These are phyloP conservation scores for Paecilomyces sp. DNA, from an alignment of 2,329 filamentous ascomycete genomes.

Conservation along the genomic window DNA sequence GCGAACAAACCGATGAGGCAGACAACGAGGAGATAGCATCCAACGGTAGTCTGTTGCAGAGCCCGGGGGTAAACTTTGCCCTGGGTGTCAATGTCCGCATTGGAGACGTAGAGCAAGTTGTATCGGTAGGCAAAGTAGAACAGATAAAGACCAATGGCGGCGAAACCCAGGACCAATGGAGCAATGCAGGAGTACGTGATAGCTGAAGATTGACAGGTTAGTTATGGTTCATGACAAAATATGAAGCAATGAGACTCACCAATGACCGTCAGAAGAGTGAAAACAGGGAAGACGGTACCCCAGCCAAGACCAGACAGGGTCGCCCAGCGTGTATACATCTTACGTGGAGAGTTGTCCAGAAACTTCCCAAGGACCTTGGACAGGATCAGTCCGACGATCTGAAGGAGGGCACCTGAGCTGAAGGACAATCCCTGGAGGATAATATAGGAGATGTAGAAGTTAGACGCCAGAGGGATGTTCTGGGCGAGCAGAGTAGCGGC, in stretches of 20 bases:
- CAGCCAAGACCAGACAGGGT: constrained; percentile 67
- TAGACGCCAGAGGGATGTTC: constrained; percentile 75
- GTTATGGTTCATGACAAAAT: not conserved
- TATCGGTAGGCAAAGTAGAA: constrained; percentile 88
- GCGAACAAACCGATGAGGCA: constrained; percentile 81
- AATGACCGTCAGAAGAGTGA: constrained; percentile 74
- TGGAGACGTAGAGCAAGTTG: constrained; percentile 81
- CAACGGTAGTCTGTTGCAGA: constrained; percentile 75
- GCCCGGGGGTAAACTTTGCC: constrained; percentile 83
- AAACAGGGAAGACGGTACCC: constrained; percentile 75
- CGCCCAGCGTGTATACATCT: constrained; percentile 72
- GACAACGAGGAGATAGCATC: constrained; percentile 73
- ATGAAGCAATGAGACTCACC: constrained; percentile 44
- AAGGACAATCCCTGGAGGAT: constrained; percentile 82
- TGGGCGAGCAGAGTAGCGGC: constrained; percentile 61
- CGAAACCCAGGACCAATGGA: constrained; percentile 76
- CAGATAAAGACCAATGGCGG: constrained; percentile 66
- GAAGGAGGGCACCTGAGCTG: constrained; percentile 66
- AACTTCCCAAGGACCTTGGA: constrained; percentile 68
- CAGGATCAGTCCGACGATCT: constrained; percentile 65
- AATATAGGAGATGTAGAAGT: constrained; percentile 95
- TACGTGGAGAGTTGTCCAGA: constrained; percentile 69
- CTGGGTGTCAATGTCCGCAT: constrained; percentile 76
- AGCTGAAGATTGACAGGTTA: constrained; percentile 40
- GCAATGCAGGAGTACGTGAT: constrained; percentile 83